Conservation (phyloP, 116 monocot species). For the Dioscorea cayenensis region DNA sequence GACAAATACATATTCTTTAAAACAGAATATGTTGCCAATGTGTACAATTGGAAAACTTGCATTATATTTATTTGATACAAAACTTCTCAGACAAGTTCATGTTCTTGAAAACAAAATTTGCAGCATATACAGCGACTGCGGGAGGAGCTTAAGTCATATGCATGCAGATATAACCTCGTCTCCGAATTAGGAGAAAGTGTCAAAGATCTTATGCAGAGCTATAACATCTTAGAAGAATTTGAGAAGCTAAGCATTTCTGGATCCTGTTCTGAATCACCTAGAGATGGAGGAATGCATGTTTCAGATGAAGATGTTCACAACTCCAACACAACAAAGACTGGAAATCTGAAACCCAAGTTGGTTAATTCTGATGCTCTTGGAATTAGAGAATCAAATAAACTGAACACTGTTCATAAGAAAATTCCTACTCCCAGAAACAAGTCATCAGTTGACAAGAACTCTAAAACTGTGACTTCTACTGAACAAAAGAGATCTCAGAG, state of each 20-base stretch:
- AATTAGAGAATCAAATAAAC: conserved; percentile 13
- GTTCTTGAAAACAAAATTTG: neutral
- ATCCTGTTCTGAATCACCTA: conserved; percentile 6
- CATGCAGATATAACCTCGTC: conserved; percentile 36
- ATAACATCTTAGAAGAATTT: conserved; percentile 52
- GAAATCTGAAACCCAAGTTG: conserved; percentile 48
- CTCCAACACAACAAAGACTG: neutral
- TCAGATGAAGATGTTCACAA: conserved; percentile 14
- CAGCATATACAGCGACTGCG: conserved; percentile 61
- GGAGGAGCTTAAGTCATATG: conserved; percentile 75
- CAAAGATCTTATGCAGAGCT: conserved; percentile 59
- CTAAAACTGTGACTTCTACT: conserved; percentile 5
- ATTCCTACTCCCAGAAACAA: conserved; percentile 11
- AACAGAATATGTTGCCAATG: too few relatives aligned
- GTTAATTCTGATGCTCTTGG: conserved; percentile 24
- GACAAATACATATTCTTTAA: too few relatives aligned
- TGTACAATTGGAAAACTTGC: too few relatives aligned
- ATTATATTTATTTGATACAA: too few relatives aligned
- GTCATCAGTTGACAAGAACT: conserved; percentile 13
- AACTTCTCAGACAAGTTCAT: too few relatives aligned
- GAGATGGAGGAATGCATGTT: conserved; percentile 10
- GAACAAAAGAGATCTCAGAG: conserved; percentile 25
- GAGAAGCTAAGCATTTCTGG: conserved; percentile 37
- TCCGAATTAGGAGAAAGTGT: conserved; percentile 36
- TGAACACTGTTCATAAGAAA: conserved; percentile 13